Evolutionary conservation across 2,329 filamentous ascomycete species (phyloP).

Genomic region (Aspergillus quadrilineatus): DNA sequence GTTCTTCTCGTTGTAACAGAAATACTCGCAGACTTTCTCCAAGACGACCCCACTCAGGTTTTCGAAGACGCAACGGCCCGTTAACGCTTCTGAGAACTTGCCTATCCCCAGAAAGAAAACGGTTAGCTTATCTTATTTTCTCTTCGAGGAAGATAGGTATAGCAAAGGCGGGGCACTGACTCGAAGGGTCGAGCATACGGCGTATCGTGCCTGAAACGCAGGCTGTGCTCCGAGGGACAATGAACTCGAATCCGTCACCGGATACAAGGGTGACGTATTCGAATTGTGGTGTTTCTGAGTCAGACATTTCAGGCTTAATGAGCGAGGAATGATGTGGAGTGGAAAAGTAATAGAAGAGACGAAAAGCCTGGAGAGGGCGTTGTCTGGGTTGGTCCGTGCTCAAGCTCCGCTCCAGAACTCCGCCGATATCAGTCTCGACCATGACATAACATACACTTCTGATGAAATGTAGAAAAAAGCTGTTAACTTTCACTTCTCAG

Average conservation of each 20-base stretch:
- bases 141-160: background rate
- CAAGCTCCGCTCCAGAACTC: slow-evolving; percentile 20
- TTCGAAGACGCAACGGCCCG: slow-evolving; percentile 58
- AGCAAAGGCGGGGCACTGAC: slow-evolving; percentile 42
- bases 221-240: slow-evolving; percentile 60
- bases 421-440: slow-evolving; percentile 7
- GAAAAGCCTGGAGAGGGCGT: background rate
- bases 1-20: slow-evolving; percentile 67
- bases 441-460: background rate
- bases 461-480: background rate
- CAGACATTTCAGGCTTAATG: slow-evolving; percentile 16
- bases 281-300: slow-evolving; percentile 25
- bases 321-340: background rate
- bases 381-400: slow-evolving; percentile 29
- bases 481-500: background rate
- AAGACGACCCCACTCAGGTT: slow-evolving; percentile 64
- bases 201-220: slow-evolving; percentile 62
- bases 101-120: slow-evolving; percentile 39
- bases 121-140: background rate
- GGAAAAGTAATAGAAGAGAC: background rate
- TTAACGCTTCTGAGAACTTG: slow-evolving; percentile 60
- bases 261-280: slow-evolving; percentile 66
- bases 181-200: slow-evolving; percentile 62
- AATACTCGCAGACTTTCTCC: slow-evolving; percentile 69
- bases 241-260: slow-evolving; percentile 64